Conservation (phyloP, 2,329 filamentous ascomycete genomes). For the Calonectria pseudoreteaudii region DNA sequence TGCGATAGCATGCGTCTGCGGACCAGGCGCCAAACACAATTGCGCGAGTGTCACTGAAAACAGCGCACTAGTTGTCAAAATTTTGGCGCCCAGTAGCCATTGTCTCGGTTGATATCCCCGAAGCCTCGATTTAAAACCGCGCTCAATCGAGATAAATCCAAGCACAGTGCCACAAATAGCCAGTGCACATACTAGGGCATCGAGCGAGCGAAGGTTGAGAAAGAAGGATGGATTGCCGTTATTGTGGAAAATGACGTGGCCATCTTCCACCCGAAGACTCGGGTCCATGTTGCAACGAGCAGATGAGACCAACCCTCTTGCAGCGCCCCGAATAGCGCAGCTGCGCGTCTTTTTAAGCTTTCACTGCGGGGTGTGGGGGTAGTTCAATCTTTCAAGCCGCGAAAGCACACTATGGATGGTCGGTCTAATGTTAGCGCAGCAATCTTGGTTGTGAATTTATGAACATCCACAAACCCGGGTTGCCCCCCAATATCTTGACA, state of each 20-base stretch:
- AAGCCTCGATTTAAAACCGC: not conserved
- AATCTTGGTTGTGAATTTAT: not conserved
- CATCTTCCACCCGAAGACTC: not conserved
- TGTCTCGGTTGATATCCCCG: not conserved
- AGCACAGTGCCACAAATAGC: not conserved
- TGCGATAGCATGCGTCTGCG: not conserved
- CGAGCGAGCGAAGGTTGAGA: not conserved
- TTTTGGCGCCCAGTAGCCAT: not conserved
- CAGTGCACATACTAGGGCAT: not conserved
- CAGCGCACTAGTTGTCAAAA: not conserved
- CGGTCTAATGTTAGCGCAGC: not conserved
- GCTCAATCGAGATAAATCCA: not conserved
- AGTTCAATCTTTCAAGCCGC: not conserved
- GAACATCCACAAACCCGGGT: not conserved
- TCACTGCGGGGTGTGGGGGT: not conserved
- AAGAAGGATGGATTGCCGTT: too few species aligned
- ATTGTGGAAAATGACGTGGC: not conserved
- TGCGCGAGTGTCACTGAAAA: not conserved
- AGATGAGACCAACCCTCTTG: not conserved
- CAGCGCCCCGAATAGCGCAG: not conserved
- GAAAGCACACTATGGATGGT: not conserved
- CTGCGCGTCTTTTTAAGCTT: not conserved
- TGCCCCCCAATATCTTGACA: not conserved
- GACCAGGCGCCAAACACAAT: not conserved
- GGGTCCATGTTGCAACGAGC: not conserved